A percentile compares a stretch with the other conserved stretches of the same genome.
These are phyloP conservation scores for Wickerhamomyces chaumierensis DNA, from an alignment of 805 yeast species.

Conservation along the genomic window DNA sequence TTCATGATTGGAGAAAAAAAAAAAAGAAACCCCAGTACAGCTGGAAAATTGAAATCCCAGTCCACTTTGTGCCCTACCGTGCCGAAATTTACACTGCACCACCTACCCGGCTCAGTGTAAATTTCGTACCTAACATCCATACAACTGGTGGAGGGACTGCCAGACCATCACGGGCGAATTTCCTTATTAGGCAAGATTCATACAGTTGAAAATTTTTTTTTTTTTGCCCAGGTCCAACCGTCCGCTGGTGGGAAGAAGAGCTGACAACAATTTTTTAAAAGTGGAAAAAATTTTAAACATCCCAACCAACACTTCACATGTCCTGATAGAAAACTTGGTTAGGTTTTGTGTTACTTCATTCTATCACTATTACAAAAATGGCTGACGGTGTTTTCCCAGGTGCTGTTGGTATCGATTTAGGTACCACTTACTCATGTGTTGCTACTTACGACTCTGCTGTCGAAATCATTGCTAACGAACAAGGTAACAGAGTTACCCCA, in stretches of 20 bases:
- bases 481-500: constrained; percentile 80
- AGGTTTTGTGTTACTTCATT: constrained; percentile 5
- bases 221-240: neutral
- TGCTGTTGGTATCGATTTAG: constrained; percentile 98
- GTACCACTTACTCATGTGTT: constrained; percentile 78
- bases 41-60: too few relatives aligned
- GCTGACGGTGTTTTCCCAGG: constrained; percentile 99
- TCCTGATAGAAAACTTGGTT: constrained; percentile 6
- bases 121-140: neutral
- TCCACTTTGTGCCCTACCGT: too few relatives aligned
- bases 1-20: too few relatives aligned
- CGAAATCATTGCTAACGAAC: constrained; percentile 73
- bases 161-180: neutral
- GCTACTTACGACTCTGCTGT: constrained; percentile 71
- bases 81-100: too few relatives aligned
- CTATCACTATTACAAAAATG: constrained; percentile 31
- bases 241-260: neutral
- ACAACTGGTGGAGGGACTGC: neutral
- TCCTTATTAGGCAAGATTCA: neutral
- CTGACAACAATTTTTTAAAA: neutral
- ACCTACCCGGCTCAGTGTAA: neutral
- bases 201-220: neutral
- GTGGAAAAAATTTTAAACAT: neutral
- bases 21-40: too few relatives aligned
- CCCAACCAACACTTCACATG: neutral